phyloP scores from a whole-genome alignment of 1,284 basidiomycete species.

The Fistulina hepatica region DNA sequence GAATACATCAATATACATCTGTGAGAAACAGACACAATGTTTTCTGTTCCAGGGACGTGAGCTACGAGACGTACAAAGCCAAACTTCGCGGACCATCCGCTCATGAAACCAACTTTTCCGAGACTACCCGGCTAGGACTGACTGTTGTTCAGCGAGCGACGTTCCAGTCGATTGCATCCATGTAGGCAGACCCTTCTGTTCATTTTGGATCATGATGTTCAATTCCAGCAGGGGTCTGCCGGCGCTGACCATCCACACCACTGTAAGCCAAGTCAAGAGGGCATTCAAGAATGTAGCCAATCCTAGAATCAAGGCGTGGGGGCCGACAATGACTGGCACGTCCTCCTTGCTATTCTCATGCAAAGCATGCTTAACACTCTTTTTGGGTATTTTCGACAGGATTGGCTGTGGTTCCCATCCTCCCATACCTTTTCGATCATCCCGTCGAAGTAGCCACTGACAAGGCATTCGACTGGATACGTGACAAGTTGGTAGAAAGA shows the following conservation, averaged over 20 bases:
- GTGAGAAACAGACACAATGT: slow-evolving; percentile 8
- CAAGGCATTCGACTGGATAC: slow-evolving; percentile 52
- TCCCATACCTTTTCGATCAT: slow-evolving; percentile 80
- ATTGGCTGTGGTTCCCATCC: slow-evolving; percentile 47
- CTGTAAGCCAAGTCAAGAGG: slow-evolving; percentile 71
- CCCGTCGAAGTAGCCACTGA: slow-evolving; percentile 68
- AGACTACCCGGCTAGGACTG: slow-evolving; percentile 61
- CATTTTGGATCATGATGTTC: slow-evolving; percentile 2
- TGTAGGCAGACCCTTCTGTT: slow-evolving; percentile 36
- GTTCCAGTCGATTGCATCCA: slow-evolving; percentile 86
- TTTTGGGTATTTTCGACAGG: slow-evolving; percentile 6
- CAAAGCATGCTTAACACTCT: too few species aligned
- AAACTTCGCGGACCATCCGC: slow-evolving; percentile 62
- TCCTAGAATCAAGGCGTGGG: slow-evolving; percentile 62
- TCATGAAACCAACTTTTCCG: slow-evolving; percentile 67
- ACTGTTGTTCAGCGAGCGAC: slow-evolving; percentile 67
- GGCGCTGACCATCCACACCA: slow-evolving; percentile 77
- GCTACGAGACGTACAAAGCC: slow-evolving; percentile 88
- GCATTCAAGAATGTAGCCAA: slow-evolving; percentile 59
- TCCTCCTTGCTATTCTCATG: too few species aligned
- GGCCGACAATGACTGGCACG: slow-evolving; percentile 72
- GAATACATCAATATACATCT: too few species aligned
- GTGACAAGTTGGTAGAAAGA: not conserved
- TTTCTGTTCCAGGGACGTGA: slow-evolving; percentile 59
- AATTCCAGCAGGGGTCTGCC: slow-evolving; percentile 49